phyloP scores from a whole-genome alignment of 1,284 basidiomycete genomes.

The Cryptococcus sp. region DNA sequence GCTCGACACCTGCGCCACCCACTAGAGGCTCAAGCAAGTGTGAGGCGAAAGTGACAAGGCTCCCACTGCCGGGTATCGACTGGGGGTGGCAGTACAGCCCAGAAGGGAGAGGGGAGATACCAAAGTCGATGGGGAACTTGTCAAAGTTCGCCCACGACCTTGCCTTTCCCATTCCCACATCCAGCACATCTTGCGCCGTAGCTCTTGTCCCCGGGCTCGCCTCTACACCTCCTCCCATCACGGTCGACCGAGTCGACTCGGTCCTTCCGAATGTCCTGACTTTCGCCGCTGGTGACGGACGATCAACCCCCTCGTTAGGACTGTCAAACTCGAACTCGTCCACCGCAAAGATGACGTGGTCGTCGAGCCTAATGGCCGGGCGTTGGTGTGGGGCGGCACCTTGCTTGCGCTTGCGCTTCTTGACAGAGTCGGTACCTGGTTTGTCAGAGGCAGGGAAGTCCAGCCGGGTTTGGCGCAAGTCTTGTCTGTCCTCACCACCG shows the following conservation, averaged over 20 bases:
- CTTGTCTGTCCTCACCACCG: background rate
- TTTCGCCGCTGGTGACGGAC: background rate
- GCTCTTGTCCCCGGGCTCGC: no score
- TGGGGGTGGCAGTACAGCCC: slow-evolving; percentile 31
- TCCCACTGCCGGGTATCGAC: slow-evolving; percentile 28
- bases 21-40: background rate
- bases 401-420: slow-evolving; percentile 14
- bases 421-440: slow-evolving; percentile 5
- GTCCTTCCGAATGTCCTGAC: slow-evolving; percentile 11
- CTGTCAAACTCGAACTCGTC: slow-evolving; percentile 42
- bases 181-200: slow-evolving; percentile 15
- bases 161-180: slow-evolving; percentile 42
- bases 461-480: slow-evolving; percentile 30
- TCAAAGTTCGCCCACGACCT: slow-evolving; percentile 49
- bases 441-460: slow-evolving; percentile 29
- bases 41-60: slow-evolving; percentile 14
- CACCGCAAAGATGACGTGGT: slow-evolving; percentile 40
- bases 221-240: background rate
- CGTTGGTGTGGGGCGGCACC: slow-evolving; percentile 8
- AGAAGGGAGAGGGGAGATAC: slow-evolving; percentile 44
- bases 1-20: background rate
- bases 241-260: background rate
- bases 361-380: slow-evolving; percentile 41
- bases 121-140: slow-evolving; percentile 46
- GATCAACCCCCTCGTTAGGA: slow-evolving; percentile 4